Percentiles rank a stretch among this genome's conserved stretches.
These are phyloP conservation scores for Fraxinus xanthoxyloides DNA, from an alignment of 305 asterid species.

Conservation along the genomic window DNA sequence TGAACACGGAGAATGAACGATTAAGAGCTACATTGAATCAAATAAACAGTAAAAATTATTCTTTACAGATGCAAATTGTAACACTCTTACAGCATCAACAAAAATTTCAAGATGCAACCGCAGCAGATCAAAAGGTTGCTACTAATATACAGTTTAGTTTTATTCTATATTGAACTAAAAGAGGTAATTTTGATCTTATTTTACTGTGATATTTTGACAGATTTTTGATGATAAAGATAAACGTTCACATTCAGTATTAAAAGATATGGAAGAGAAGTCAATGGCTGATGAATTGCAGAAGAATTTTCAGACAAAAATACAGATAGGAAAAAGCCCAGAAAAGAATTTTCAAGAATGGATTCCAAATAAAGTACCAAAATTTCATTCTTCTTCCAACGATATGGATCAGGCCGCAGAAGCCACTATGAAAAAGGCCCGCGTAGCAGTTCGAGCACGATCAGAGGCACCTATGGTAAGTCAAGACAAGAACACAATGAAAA, in stretches of 20 bases:
- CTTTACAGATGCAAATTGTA: conserved; percentile 32
- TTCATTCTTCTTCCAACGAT: conserved; percentile 16
- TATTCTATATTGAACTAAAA: neutral
- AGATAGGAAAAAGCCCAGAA: conserved; percentile 20
- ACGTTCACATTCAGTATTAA: neutral
- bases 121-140: conserved; percentile 28
- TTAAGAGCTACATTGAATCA: conserved; percentile 30
- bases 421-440: conserved; percentile 46
- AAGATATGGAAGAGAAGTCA: conserved; percentile 10
- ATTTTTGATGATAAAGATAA: conserved; percentile 1
- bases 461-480: conserved; percentile 40
- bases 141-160: neutral
- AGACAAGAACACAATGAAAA: neutral
- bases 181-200: neutral
- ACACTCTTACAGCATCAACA: conserved; percentile 29
- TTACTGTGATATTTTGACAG: neutral
- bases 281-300: neutral
- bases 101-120: conserved; percentile 12
- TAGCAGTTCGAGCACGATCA: conserved; percentile 48
- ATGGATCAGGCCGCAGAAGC: conserved; percentile 28
- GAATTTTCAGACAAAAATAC: neutral
- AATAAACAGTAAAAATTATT: conserved; percentile 24
- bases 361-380: conserved; percentile 18
- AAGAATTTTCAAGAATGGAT: conserved; percentile 15
- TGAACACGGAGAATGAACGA: conserved; percentile 45